phyloP scores from a whole-genome alignment of 2,329 filamentous ascomycete species.

The Penicillium freii region DNA sequence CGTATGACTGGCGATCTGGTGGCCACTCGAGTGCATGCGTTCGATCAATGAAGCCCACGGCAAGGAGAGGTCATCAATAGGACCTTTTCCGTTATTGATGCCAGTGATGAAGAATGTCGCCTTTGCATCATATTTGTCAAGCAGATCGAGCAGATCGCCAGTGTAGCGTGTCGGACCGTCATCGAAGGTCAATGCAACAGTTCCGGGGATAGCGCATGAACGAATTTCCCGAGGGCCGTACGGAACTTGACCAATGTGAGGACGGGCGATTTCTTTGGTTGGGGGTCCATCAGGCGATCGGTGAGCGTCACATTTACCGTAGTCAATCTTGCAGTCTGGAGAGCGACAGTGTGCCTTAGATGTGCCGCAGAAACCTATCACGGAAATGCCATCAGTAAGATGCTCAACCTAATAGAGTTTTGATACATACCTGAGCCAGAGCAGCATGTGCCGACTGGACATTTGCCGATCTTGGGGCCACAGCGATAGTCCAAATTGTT shows the following conservation, averaged over 20 bases:
- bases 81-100: slow-evolving; percentile 47
- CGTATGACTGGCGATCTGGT: slow-evolving; percentile 54
- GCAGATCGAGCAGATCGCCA: slow-evolving; percentile 59
- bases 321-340: slow-evolving; percentile 43
- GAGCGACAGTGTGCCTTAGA: slow-evolving; percentile 40
- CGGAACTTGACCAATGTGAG: slow-evolving; percentile 36
- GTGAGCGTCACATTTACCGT: slow-evolving; percentile 40
- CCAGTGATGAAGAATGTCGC: slow-evolving; percentile 67
- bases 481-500: slow-evolving; percentile 30
- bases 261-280: slow-evolving; percentile 36
- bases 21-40: slow-evolving; percentile 46
- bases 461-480: slow-evolving; percentile 36
- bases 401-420: not conserved
- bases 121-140: slow-evolving; percentile 59
- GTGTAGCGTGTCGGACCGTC: slow-evolving; percentile 66
- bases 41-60: slow-evolving; percentile 42
- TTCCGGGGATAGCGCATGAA: slow-evolving; percentile 51
- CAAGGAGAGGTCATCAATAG: slow-evolving; percentile 43
- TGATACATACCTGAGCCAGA: slow-evolving; percentile 36
- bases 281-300: slow-evolving; percentile 35
- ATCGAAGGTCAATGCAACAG: slow-evolving; percentile 66
- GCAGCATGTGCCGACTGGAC: slow-evolving; percentile 39
- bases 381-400: not conserved
- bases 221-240: slow-evolving; percentile 39
- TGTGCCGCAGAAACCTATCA: slow-evolving; percentile 40